Base-by-base conservation (phyloP, 495 filamentous ascomycete species). In the Xylaria sp. region DNA sequence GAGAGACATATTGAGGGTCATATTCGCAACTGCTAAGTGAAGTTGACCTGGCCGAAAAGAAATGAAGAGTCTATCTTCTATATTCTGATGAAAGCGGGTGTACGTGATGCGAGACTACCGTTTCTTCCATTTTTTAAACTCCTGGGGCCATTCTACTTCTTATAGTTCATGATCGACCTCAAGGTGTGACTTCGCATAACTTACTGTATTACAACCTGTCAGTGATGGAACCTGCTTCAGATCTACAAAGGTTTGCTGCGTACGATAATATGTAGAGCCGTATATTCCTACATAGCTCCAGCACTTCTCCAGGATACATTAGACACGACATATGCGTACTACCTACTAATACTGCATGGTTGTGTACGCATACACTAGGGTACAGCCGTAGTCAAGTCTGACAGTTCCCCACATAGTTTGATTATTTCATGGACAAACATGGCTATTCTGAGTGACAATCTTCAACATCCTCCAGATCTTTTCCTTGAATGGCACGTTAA, bases 1-100 rank as follows among this genome's bases (percentile, higher is more conserved):
- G 55, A 61, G 26, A 43, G 67, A 52, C 57, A 68, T 68, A 1
- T 69, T 69, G 55, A 61, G 26, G 31, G 67, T 40, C 57, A 68
- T 68, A 1, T 64, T 64, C 19, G 12, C 5, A 55, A n/a, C 33
- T 55, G 9, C 3, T 67, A 7, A 21, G 48, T 41, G 35, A 26
- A 43, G 2, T 19, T 33, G 17, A 46, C n/a, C 9, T 1, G 21
- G 14, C 12, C 17, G 29, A 19, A 21, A 37, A 65, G 37, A 37
- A 24, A 40, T 17, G 37, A 21, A 21, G 12, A 55, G 5, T 19
- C 4, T 15, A 5, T 43, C 2, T 35, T 26, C 37, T 40, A 15
- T 17, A 61, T 24, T 24, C 1, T 21, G 21, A 2, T 12, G 37
- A 12, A 15, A 29, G 17, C 2, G 26, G 19, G 59, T 26, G 59